phyloP scores from a whole-genome alignment of 768 basidiomycete species.

The Trametes cinnabarina region DNA sequence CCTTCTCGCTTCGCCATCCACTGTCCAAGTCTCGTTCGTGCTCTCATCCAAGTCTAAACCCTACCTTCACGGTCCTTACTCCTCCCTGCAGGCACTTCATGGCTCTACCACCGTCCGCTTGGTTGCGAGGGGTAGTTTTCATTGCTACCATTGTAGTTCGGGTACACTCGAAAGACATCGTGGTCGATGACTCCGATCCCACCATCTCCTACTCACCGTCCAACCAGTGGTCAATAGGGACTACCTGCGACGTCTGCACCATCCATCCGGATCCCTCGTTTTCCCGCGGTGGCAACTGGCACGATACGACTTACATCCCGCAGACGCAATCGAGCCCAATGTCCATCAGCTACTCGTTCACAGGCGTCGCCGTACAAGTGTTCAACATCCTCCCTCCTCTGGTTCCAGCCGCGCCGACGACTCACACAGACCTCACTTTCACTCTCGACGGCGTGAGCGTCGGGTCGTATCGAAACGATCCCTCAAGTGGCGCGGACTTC shows the following conservation, averaged over 20 bases:
- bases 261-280: background rate
- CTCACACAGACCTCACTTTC: conserved; percentile 7
- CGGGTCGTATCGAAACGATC: background rate
- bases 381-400: conserved; percentile 3
- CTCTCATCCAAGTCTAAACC: background rate
- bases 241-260: background rate
- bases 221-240: conserved; percentile 9
- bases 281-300: conserved; percentile 6
- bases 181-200: background rate
- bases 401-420: background rate
- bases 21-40: no score
- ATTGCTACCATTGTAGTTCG: background rate
- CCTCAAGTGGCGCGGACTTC: background rate
- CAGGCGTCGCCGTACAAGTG: conserved; percentile 3
- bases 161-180: background rate
- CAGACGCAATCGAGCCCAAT: background rate
- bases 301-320: conserved; percentile 5
- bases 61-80: background rate
- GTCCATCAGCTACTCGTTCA: background rate
- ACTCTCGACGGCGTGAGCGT: background rate
- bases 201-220: conserved; percentile 7
- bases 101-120: background rate
- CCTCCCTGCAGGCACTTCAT: background rate
- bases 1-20: no score
- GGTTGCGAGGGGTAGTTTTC: background rate